A percentile compares a stretch with the other conserved stretches of the same genome.
Evolutionary conservation across 306 rosid genomes (phyloP).

Genomic region (Fragaria nilgerrensis): DNA sequence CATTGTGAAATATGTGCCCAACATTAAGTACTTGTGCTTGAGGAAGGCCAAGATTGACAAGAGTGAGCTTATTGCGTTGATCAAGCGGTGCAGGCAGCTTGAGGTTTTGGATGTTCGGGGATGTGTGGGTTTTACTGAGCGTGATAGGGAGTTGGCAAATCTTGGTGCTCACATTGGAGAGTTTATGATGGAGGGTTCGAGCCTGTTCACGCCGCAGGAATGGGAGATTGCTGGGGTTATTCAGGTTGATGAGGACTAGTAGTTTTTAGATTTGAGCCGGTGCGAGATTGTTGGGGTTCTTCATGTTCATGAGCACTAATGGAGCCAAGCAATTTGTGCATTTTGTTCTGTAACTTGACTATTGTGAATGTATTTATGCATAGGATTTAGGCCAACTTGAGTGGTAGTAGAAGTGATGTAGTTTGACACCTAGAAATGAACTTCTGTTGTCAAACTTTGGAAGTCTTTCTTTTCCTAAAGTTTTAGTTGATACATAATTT

Average conservation of each 20-base stretch:
- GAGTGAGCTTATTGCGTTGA: not conserved
- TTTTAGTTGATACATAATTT: not conserved
- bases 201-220: not conserved
- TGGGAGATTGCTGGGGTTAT: not conserved
- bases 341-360: not conserved
- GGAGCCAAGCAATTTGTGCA: not conserved
- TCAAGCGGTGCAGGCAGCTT: not conserved
- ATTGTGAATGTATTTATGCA: not conserved
- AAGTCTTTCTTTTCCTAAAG: not conserved
- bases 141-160: not conserved
- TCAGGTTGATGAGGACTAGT: no score
- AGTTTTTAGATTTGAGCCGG: not conserved
- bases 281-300: not conserved
- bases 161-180: not conserved
- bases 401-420: not conserved
- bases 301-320: not conserved
- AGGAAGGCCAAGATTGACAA: not conserved
- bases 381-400: not conserved
- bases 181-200: not conserved
- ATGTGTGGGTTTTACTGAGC: not conserved
- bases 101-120: not conserved
- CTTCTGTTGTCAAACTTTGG: not conserved
- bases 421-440: not conserved
- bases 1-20: not conserved
- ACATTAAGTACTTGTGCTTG: conserved; percentile 6